Evolutionary conservation across 768 basidiomycete species (phyloP), one percentile per base, ranked within the genome.

Genomic region (Lactarius hatsudake): DNA sequence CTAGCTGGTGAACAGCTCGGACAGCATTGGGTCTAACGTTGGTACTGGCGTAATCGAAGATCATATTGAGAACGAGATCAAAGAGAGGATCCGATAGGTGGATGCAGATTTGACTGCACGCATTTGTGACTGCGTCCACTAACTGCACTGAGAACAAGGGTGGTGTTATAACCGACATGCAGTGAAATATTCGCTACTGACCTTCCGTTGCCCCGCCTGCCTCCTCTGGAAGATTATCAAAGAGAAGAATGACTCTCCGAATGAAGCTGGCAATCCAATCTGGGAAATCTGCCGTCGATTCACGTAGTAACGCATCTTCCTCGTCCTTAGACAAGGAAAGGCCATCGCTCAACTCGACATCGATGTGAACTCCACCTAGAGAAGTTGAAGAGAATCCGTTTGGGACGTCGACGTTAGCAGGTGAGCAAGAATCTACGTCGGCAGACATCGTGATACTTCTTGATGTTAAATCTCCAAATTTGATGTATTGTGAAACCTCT

Each of bases 141-240:
- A 93, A 81, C 73, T 90, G 86, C 18, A 86, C 90, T 89, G 76
- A 38, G 23, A 38, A 42, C 34, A 67, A 42, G 55, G 63, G 40
- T 15, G 26, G 60, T 42, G 48, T 32, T 13, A 56, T n/a, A 58
- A 45, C 18, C 32, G n/a, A 51, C 15, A 42, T 20, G 26, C 38
- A 15, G 18, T 18, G 26, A 72, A 26, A 45, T 51, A 28, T 1
- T 23, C 32, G 43, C 3, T 56, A 59, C 71, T 57, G 71, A 87
- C 88, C 82, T 87, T 93, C 86, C 38, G 83, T 83, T 67, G 86
- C 78, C 61, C 86, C 86, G 18, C 86, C 87, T 9, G 86, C 84
- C 76, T 94, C 93, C 66, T 94, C 93, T 0, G 94, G 93, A 23
- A 96, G 80, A 72, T 93, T 94, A 75, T 93, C 90, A 67, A 94